Evolutionary conservation across 2,329 filamentous ascomycete species (phyloP).

Genomic region (Simplicillium aogashimaense): DNA sequence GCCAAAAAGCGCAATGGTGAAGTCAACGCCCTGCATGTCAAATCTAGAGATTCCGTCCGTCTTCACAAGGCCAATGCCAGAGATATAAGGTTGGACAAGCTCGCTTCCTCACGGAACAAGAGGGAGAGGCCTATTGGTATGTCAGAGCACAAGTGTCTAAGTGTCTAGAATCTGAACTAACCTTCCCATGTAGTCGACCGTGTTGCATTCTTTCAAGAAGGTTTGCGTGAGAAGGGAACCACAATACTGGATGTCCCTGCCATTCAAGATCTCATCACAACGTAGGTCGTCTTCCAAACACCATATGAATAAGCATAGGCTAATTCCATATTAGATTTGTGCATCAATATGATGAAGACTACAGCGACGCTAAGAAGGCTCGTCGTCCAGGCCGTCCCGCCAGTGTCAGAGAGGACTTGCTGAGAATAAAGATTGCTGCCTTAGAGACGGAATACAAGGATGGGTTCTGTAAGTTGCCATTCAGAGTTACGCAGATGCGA

Average conservation of each 20-base stretch:
- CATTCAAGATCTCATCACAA: conserved; percentile 51
- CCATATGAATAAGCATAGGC: no score
- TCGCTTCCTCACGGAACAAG: conserved; percentile 60
- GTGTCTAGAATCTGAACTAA: conserved; percentile 2
- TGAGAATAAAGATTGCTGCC: conserved; percentile 59
- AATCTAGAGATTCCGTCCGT: conserved; percentile 76
- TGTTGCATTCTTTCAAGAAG: conserved; percentile 58
- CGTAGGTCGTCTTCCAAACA: conserved; percentile 30
- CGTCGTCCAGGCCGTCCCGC: conserved; percentile 73
- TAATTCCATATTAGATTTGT: conserved; percentile 56
- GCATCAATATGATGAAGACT: conserved; percentile 62
- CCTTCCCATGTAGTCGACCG: conserved; percentile 20
- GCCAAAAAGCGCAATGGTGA: conserved; percentile 73
- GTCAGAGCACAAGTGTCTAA: conserved; percentile 14
- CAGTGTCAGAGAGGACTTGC: conserved; percentile 64
- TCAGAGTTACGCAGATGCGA: neutral
- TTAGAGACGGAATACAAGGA: conserved; percentile 73
- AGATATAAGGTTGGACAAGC: conserved; percentile 71
- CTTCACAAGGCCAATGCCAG: conserved; percentile 70
- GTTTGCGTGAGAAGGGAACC: conserved; percentile 37
- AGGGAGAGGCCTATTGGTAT: conserved; percentile 65
- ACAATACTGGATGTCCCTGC: conserved; percentile 41
- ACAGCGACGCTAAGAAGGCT: conserved; percentile 53
- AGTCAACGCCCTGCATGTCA: conserved; percentile 70
- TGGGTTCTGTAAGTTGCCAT: conserved; percentile 61